phyloP scores from a whole-genome alignment of 495 filamentous ascomycete genomes.

The Tuber microsphaerosporum region DNA sequence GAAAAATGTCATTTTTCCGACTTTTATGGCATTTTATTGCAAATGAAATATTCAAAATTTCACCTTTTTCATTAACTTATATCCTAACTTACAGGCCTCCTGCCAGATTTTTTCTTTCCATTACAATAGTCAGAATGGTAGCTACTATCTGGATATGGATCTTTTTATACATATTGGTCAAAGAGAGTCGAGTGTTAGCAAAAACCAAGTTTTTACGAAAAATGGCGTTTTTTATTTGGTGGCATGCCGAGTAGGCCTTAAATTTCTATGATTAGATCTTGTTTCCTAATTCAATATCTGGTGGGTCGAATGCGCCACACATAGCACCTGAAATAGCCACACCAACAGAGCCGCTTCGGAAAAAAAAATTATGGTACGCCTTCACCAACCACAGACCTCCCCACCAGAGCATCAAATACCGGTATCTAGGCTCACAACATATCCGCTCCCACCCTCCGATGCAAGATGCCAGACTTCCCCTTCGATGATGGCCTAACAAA shows the following conservation, averaged over 20 bases:
- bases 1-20: too few species aligned
- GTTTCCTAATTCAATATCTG: not conserved
- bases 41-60: too few species aligned
- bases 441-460: not conserved
- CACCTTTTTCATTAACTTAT: too few species aligned
- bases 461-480: constrained; percentile 21
- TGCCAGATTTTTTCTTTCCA: too few species aligned
- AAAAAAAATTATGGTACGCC: not conserved
- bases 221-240: too few species aligned
- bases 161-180: too few species aligned
- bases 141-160: too few species aligned
- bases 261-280: not conserved
- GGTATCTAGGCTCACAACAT: not conserved
- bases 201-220: too few species aligned
- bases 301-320: not conserved
- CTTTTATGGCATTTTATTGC: too few species aligned
- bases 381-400: constrained; percentile 1
- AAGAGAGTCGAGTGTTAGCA: too few species aligned
- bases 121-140: too few species aligned
- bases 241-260: not conserved
- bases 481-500: constrained; percentile 26
- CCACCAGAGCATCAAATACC: not conserved
- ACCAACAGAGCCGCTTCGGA: not conserved
- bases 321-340: not conserved
- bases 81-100: too few species aligned